Evolutionary conservation across 306 rosid genomes (phyloP).

Genomic region (Inga leiocalycina): DNA sequence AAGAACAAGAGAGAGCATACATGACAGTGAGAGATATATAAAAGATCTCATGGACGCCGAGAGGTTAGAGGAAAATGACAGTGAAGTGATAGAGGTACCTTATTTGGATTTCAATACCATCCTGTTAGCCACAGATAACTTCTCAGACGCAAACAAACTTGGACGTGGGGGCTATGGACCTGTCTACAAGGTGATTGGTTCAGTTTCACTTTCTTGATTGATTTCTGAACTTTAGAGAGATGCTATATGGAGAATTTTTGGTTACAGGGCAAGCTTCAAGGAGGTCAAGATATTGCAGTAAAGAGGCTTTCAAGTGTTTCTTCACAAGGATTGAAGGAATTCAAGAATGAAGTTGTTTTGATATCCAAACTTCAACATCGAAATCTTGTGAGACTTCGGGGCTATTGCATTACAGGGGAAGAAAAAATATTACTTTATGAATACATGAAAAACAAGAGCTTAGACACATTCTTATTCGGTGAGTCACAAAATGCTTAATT

Average conservation of each 20-base stretch:
- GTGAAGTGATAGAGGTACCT: slow-evolving; percentile 39
- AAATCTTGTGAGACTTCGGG: slow-evolving; percentile 48
- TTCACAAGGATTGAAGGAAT: slow-evolving; percentile 44
- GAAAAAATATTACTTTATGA: slow-evolving; percentile 50
- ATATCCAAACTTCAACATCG: slow-evolving; percentile 53
- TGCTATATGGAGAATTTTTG: not conserved
- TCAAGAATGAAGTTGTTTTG: slow-evolving; percentile 46
- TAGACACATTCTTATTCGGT: slow-evolving; percentile 49
- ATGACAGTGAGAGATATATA: slow-evolving; percentile 14
- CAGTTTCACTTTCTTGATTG: not conserved
- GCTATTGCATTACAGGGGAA: slow-evolving; percentile 41
- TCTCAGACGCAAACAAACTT: slow-evolving; percentile 46
- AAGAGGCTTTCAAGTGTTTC: slow-evolving; percentile 47
- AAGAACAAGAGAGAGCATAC: not conserved
- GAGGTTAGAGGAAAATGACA: slow-evolving; percentile 34
- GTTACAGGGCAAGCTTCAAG: slow-evolving; percentile 34
- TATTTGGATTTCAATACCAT: slow-evolving; percentile 29
- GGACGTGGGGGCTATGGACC: slow-evolving; percentile 60
- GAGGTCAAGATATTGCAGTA: slow-evolving; percentile 35
- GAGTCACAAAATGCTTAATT: not conserved
- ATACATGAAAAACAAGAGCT: slow-evolving; percentile 45
- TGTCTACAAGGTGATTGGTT: slow-evolving; percentile 43
- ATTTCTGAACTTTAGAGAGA: not conserved
- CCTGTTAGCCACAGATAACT: slow-evolving; percentile 41
- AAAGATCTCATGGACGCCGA: slow-evolving; percentile 20